These are phyloP conservation scores for Epichloe uncinata DNA, from an alignment of 2,329 filamentous ascomycete species.

Conservation along the genomic window DNA sequence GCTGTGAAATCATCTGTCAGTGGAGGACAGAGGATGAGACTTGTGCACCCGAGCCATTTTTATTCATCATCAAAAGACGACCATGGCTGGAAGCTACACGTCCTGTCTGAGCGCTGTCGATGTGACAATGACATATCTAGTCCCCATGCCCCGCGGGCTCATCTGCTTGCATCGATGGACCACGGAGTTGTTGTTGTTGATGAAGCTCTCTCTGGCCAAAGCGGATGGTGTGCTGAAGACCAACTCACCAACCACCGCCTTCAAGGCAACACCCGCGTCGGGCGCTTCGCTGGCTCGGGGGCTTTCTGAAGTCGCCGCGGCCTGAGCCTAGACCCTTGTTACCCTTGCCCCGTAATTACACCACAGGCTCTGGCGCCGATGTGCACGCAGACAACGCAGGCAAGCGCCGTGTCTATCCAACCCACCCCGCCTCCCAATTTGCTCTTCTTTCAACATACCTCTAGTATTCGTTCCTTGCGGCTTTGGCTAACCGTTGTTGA, in stretches of 20 bases:
- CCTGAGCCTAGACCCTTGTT: slow-evolving; percentile 9
- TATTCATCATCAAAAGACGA: neutral
- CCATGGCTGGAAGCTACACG: neutral
- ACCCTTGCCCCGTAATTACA: slow-evolving; percentile 3
- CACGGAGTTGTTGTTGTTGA: too few species aligned
- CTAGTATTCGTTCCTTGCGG: slow-evolving; percentile 9
- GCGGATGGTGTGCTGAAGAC: slow-evolving; percentile 1
- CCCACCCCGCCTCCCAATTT: slow-evolving; percentile 19
- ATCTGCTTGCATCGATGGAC: too few species aligned
- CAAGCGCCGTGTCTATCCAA: slow-evolving; percentile 11
- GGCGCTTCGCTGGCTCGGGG: neutral
- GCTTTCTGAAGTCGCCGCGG: too few species aligned
- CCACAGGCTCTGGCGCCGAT: neutral
- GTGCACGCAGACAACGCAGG: slow-evolving; percentile 7
- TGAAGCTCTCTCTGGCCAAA: too few species aligned
- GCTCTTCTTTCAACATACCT: slow-evolving; percentile 15
- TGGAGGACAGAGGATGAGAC: neutral
- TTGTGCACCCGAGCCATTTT: neutral
- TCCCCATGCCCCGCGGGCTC: neutral
- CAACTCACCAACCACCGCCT: slow-evolving; percentile 2
- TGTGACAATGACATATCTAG: neutral
- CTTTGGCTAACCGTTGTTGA: slow-evolving; percentile 17
- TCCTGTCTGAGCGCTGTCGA: neutral
- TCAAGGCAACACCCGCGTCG: slow-evolving; percentile 3
- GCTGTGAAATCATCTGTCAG: neutral